phyloP scores from a whole-genome alignment of 257 asterid genomes.

The Lycium barbarum region DNA sequence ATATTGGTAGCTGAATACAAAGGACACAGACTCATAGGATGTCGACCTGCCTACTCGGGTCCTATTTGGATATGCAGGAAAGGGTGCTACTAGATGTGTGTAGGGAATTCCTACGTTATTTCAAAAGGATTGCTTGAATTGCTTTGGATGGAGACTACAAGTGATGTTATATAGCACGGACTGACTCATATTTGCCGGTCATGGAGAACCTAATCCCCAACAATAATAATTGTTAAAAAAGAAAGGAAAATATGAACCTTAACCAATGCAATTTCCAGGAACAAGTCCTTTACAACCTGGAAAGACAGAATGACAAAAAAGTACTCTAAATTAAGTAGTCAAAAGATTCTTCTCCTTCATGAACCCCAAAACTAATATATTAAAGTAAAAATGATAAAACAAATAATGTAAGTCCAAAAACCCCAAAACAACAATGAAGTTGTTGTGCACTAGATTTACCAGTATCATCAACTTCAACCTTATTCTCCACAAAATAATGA shows the following conservation, averaged over 20 bases:
- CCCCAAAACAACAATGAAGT: not conserved
- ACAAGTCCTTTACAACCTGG: not conserved
- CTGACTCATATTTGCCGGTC: slow-evolving; percentile 86
- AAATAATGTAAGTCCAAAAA: slow-evolving; percentile 18
- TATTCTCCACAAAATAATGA: slow-evolving; percentile 43
- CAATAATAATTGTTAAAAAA: slow-evolving; percentile 23
- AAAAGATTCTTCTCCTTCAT: not conserved
- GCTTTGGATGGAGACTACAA: not conserved
- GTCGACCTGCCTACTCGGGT: too few species aligned
- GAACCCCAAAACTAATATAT: not conserved
- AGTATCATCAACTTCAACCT: slow-evolving; percentile 53
- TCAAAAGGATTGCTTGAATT: not conserved
- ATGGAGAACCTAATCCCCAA: slow-evolving; percentile 83
- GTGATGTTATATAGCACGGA: not conserved
- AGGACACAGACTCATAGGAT: not conserved
- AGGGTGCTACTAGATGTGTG: too few species aligned
- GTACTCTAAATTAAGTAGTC: not conserved
- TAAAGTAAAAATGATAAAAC: slow-evolving; percentile 26
- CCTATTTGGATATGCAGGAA: too few species aligned
- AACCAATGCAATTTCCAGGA: not conserved
- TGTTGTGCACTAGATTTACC: slow-evolving; percentile 59
- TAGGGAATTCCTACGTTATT: not conserved
- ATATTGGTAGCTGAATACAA: not conserved
- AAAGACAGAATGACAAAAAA: slow-evolving; percentile 5
- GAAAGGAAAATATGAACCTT: not conserved